Evolutionary conservation across 306 rosid species (phyloP), one percentile per base, ranked within the genome.

Genomic region (Cucurbita argyrosperma): DNA sequence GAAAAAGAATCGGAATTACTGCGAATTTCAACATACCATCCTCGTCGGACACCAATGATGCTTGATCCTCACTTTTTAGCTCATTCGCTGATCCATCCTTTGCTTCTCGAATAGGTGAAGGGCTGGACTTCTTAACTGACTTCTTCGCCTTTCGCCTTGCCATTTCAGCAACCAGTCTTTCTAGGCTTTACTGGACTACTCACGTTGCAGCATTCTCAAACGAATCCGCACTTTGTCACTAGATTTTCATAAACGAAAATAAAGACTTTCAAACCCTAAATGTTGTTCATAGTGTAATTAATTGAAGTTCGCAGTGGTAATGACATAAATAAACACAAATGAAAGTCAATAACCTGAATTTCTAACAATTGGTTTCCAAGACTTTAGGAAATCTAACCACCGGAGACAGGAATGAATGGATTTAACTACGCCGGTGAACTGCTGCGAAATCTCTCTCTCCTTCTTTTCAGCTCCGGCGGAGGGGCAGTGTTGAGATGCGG

Each of bases 121-220:
- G 45, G 53, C 60, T 55, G 9, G 79, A 59, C 59, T 77, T 60
- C 50, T 72, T 81, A 16, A 60, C 82, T 0, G 75, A 64, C 82
- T 64, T 88, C 73, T 72, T 88, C 49, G 72, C 78, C 82, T 75
- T 85, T 55, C 90, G 83, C 78, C 75, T 84, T 21, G 85, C 83
- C 97, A 92, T 91, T 38, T 51, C 74, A 26, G 59, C 26, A 9
- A 70, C 74, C 10, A 30, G 1, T 70, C 23, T 50, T 18, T 51
- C 60, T 35, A 8, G 58, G 3, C 30, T 50, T 16, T 8, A 15
- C 23, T 70, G 21, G 37, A 40, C 51, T 55, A 61, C 43, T 74
- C 65, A 23, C 49, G 4, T 15, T 30, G 45, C 56, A 8, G 69
- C 64, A 74, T 74, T 60, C 54, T 4, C 16, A 9, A 23, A 58